These are phyloP conservation scores for Lactifluus volemus DNA, from an alignment of 768 basidiomycete genomes.

Conservation along the genomic window DNA sequence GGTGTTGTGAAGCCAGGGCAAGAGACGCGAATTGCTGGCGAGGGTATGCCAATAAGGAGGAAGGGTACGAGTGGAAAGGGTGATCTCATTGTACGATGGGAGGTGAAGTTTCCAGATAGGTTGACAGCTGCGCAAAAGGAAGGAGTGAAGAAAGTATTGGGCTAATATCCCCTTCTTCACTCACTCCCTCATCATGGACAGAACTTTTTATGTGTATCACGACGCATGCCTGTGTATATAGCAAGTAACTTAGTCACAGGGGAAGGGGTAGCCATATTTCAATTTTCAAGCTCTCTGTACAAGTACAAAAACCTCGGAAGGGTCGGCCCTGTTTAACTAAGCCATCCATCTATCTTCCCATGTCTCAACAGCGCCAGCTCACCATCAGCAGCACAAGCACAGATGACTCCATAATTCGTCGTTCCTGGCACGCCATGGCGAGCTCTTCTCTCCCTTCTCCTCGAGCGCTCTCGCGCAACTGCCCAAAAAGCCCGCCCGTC, in stretches of 20 bases:
- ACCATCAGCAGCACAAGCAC: conserved; percentile 14
- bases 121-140: conserved; percentile 75
- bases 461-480: conserved; percentile 46
- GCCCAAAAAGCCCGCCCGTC: conserved; percentile 31
- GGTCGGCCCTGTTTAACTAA: not conserved
- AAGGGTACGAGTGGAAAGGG: conserved; percentile 65
- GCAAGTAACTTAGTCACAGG: no score
- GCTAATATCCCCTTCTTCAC: conserved; percentile 20
- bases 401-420: conserved; percentile 34
- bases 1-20: conserved; percentile 72
- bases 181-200: no score
- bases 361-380: not conserved
- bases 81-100: conserved; percentile 75
- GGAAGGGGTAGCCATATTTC: no score
- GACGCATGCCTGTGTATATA: no score
- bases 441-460: conserved; percentile 60
- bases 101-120: conserved; percentile 74
- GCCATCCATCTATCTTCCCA: not conserved
- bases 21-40: conserved; percentile 58
- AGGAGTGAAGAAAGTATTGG: conserved; percentile 60
- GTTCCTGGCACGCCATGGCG: conserved; percentile 56
- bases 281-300: no score
- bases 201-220: no score
- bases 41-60: conserved; percentile 91
- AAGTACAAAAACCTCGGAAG: not conserved